Base-by-base conservation (phyloP, 345 rosid species). In the Arabidopsis arenosa region DNA sequence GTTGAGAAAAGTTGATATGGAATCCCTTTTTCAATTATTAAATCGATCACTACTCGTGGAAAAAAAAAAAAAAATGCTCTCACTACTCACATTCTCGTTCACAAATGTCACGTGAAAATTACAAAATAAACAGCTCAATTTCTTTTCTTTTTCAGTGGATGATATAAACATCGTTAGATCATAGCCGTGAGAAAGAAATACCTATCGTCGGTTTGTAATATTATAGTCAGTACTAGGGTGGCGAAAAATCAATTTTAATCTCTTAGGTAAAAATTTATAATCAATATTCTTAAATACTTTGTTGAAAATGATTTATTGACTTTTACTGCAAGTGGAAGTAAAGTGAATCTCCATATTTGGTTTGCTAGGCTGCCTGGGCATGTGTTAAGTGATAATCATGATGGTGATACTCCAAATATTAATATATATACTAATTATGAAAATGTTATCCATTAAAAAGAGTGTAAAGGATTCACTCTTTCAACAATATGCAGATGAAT, bases 1-100 rank as follows among this genome's bases (percentile, higher is more conserved):
- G 23, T 36, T 60, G 55, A 70, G 49, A 71, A 75, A 57, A 12
- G 8, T 45, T 41, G 12, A 33, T n/a, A 78, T 66, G 77, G 68
- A 41, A 65, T 48, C 55, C 67, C 65, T 56, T 77, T 64, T 70
- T 63, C 65, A 62, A 76, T 70, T 77, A 77, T 77, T 75, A 60
- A 18, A 70, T 23, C 28, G 51, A 52, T 75, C 61, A 75, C 69
- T 68, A 23, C 74, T 39, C 30, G 18, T 60, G 68, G 41, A 51
- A 59, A 60, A 11, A 9, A 45, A 37, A 1, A 12, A 41, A 21
- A 13, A 23, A 47, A 48, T 17, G 10, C 2, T 33, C 43, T 36
- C 45, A 49, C 69, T 44, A 32, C 47, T 63, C 71, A 36, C 57
- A 74, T 74, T 28, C 18, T 56, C 40, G 43, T 41, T 56, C 37